Percentiles rank a stretch among this genome's conserved stretches.
These are phyloP conservation scores for Wickerhamiella kurtzmanii DNA, from an alignment of 805 yeast species.

Conservation along the genomic window DNA sequence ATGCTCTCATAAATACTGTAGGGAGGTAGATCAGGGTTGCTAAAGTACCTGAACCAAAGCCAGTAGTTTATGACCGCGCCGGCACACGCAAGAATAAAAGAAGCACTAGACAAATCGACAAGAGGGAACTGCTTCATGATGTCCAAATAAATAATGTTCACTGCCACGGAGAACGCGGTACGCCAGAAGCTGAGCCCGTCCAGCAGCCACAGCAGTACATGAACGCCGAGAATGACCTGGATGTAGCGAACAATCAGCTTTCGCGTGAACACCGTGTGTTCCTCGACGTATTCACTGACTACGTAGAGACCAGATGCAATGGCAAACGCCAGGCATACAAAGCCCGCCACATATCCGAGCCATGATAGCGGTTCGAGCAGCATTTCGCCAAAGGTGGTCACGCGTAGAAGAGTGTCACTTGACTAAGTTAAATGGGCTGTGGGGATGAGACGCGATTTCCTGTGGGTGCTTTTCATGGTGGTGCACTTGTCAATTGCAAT, in stretches of 20 bases:
- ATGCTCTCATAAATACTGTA: slow-evolving; percentile 28
- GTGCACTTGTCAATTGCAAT: no score
- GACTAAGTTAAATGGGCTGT: no score
- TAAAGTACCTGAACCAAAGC: slow-evolving; percentile 80
- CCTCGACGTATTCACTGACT: slow-evolving; percentile 84
- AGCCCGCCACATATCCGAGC: slow-evolving; percentile 48
- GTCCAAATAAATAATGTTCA: slow-evolving; percentile 62
- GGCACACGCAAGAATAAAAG: slow-evolving; percentile 55
- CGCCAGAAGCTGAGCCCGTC: slow-evolving; percentile 71
- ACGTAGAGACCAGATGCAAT: slow-evolving; percentile 88
- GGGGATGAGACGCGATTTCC: no score
- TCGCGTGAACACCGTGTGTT: slow-evolving; percentile 75
- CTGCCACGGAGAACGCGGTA: slow-evolving; percentile 50
- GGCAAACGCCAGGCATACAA: slow-evolving; percentile 41
- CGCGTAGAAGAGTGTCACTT: neutral
- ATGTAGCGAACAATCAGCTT: slow-evolving; percentile 52
- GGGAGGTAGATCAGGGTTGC: slow-evolving; percentile 54
- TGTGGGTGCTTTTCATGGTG: no score
- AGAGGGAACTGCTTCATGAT: slow-evolving; percentile 75
- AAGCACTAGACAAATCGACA: slow-evolving; percentile 57
- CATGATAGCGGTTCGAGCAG: slow-evolving; percentile 45
- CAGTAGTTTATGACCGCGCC: slow-evolving; percentile 71
- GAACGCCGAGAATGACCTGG: slow-evolving; percentile 41
- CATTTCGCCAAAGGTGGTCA: slow-evolving; percentile 28
- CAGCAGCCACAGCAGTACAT: slow-evolving; percentile 46